Conservation (phyloP, 768 basidiomycete species). For the Auriscalpium microsporum region DNA sequence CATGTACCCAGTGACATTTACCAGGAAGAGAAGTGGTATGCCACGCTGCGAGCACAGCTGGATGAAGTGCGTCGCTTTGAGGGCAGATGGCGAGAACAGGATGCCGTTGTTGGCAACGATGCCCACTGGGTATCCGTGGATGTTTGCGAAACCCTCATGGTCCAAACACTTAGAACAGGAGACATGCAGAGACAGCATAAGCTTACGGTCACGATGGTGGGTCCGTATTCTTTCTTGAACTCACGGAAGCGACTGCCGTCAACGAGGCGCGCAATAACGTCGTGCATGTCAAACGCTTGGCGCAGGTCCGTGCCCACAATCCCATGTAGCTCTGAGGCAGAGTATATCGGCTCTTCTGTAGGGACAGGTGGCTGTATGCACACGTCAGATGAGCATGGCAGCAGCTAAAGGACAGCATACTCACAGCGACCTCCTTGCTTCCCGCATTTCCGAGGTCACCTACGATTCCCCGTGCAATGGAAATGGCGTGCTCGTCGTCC, state of each 20-base stretch:
- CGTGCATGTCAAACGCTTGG: slow-evolving; percentile 88
- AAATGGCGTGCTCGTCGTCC: slow-evolving; percentile 80
- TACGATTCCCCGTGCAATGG: slow-evolving; percentile 68
- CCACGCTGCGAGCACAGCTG: slow-evolving; percentile 86
- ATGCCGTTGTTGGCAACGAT: slow-evolving; percentile 95
- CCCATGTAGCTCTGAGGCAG: slow-evolving; percentile 75
- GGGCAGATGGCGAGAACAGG: slow-evolving; percentile 84
- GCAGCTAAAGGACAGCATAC: slow-evolving; percentile 17
- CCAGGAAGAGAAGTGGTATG: slow-evolving; percentile 87
- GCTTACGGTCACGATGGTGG: slow-evolving; percentile 79
- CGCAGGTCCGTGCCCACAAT: slow-evolving; percentile 87
- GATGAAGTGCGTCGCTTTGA: slow-evolving; percentile 94
- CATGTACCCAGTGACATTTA: slow-evolving; percentile 98
- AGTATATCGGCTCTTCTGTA: slow-evolving; percentile 70
- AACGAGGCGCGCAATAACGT: slow-evolving; percentile 85
- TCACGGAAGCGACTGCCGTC: slow-evolving; percentile 90
- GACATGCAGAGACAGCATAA: background rate
- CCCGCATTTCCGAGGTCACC: slow-evolving; percentile 69
- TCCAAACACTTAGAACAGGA: background rate
- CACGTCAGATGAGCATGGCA: background rate
- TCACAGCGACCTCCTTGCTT: slow-evolving; percentile 39
- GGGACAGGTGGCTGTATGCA: slow-evolving; percentile 39
- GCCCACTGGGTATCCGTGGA: slow-evolving; percentile 85
- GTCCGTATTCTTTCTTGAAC: slow-evolving; percentile 93
- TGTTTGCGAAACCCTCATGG: slow-evolving; percentile 71